phyloP scores from a whole-genome alignment of 495 filamentous ascomycete species.

The Apodospora peruviana region DNA sequence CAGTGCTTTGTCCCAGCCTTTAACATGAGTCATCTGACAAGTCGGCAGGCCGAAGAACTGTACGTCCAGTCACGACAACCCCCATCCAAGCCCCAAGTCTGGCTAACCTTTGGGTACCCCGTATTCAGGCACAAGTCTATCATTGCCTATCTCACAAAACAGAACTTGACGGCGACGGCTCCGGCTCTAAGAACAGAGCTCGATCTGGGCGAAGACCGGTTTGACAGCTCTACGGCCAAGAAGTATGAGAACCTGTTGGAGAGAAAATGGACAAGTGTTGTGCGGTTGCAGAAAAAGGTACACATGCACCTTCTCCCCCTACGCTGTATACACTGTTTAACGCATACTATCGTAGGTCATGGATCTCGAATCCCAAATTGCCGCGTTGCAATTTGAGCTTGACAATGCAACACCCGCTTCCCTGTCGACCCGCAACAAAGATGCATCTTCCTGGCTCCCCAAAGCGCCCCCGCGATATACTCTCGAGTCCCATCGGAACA shows the following conservation, averaged over 20 bases:
- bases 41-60: conserved; percentile 84
- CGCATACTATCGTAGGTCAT: conserved; percentile 72
- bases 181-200: conserved; percentile 62
- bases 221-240: conserved; percentile 71
- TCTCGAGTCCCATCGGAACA: conserved; percentile 77
- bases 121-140: conserved; percentile 74
- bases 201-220: conserved; percentile 57
- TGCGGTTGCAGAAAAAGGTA: conserved; percentile 89
- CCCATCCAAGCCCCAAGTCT: background rate
- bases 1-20: too few species aligned
- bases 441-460: conserved; percentile 83
- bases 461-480: conserved; percentile 72
- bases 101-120: conserved; percentile 8
- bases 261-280: conserved; percentile 94
- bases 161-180: conserved; percentile 60
- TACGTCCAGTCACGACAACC: conserved; percentile 38
- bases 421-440: conserved; percentile 71
- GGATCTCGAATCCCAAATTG: conserved; percentile 76
- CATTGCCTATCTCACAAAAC: conserved; percentile 81
- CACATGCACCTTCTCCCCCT: too few species aligned
- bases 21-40: too few species aligned
- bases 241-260: conserved; percentile 86
- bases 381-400: conserved; percentile 70
- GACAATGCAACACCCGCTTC: conserved; percentile 82
- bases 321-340: too few species aligned